Evolutionary conservation across 2,329 filamentous ascomycete species (phyloP).

Genomic region (Aspergillus melleus): DNA sequence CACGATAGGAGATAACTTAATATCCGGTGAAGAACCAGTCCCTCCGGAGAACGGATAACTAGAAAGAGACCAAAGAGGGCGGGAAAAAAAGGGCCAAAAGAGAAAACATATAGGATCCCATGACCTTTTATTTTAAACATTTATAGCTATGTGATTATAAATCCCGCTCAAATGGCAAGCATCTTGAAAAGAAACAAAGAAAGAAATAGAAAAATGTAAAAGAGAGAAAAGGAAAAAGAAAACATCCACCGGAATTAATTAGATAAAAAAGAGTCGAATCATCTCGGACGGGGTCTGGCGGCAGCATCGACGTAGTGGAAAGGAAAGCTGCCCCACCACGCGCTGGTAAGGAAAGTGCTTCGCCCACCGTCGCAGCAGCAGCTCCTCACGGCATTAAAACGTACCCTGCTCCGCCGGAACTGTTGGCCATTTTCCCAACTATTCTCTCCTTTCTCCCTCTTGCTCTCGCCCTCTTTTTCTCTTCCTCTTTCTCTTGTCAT

Average conservation of each 20-base stretch:
- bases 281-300: constrained; percentile 6
- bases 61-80: background rate
- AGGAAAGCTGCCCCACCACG: constrained; percentile 16
- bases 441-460: constrained; percentile 18
- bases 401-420: constrained; percentile 34
- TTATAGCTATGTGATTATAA: no score
- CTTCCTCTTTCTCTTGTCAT: constrained; percentile 13
- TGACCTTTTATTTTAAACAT: no score
- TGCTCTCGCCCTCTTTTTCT: constrained; percentile 15
- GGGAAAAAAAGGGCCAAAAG: background rate
- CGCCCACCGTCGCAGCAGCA: background rate
- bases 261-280: background rate
- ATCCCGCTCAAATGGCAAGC: no score
- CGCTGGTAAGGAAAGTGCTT: background rate
- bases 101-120: no score
- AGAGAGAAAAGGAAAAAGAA: background rate
- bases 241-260: background rate
- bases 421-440: constrained; percentile 23
- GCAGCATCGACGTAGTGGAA: constrained; percentile 18
- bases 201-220: background rate
- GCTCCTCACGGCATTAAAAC: constrained; percentile 30
- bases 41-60: background rate
- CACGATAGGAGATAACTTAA: constrained; percentile 4
- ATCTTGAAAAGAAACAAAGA: background rate
- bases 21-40: background rate